phyloP scores from a whole-genome alignment of 1,139 yeast species.

The Meyerozyma guilliermondii region DNA sequence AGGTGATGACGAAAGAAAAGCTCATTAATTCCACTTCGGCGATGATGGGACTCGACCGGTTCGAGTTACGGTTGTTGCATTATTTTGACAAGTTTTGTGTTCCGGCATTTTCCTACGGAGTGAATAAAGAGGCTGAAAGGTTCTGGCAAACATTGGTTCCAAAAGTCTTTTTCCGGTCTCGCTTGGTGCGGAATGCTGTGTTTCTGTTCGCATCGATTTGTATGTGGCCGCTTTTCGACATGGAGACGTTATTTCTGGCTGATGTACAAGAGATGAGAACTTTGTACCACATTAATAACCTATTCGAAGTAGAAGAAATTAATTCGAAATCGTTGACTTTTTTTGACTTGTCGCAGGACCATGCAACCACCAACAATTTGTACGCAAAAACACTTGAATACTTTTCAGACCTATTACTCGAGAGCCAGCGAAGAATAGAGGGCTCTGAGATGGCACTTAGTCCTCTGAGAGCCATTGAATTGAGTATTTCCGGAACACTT shows the following conservation, averaged over 20 bases:
- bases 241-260: slow-evolving; percentile 3
- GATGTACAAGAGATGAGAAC: not conserved
- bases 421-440: no score
- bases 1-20: not conserved
- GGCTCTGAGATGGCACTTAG: no score
- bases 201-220: slow-evolving; percentile 20
- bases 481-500: slow-evolving; percentile 19
- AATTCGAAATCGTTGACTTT: not conserved
- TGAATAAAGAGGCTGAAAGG: not conserved
- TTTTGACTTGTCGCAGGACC: not conserved
- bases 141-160: not conserved
- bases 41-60: slow-evolving; percentile 1
- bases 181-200: slow-evolving; percentile 17
- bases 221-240: slow-evolving; percentile 14
- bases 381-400: not conserved
- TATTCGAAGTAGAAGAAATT: no score
- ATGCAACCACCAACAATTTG: not conserved
- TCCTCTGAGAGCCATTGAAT: no score
- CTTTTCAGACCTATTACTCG: not conserved
- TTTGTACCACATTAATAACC: not conserved
- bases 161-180: slow-evolving; percentile 17
- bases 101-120: not conserved
- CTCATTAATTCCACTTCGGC: not conserved
- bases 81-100: slow-evolving; percentile 2
- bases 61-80: slow-evolving; percentile 3